These are phyloP conservation scores for Peronospora destructor DNA, from an alignment of 352 stramenopile species.

Conservation along the genomic window DNA sequence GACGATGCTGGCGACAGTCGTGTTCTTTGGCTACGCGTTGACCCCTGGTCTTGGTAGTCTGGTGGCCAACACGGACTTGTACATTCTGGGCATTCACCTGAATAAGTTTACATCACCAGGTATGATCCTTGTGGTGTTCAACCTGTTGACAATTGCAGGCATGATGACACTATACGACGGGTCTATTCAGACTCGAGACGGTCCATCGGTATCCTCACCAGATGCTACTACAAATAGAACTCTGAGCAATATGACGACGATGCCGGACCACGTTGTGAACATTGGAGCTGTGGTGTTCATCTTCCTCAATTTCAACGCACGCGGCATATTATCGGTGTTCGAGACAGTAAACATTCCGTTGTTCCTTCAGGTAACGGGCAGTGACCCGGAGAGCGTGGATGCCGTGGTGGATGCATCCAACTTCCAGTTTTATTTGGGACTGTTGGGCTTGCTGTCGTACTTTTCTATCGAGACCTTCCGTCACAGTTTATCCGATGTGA, in stretches of 20 bases:
- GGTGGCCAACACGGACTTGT: constrained; percentile 44
- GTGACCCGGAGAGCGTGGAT: constrained; percentile 37
- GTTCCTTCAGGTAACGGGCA: constrained; percentile 54
- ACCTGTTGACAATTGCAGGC: constrained; percentile 43
- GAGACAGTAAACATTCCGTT: constrained; percentile 74
- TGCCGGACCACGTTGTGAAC: constrained; percentile 52
- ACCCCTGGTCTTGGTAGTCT: constrained; percentile 57
- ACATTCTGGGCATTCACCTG: constrained; percentile 46
- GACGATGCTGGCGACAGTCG: constrained; percentile 60
- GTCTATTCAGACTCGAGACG: constrained; percentile 38
- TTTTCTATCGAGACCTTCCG: constrained; percentile 68
- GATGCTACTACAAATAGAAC: constrained; percentile 27
- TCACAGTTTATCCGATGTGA: constrained; percentile 47
- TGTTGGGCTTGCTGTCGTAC: constrained; percentile 63
- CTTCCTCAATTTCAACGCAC: constrained; percentile 64
- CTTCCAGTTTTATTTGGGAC: constrained; percentile 69
- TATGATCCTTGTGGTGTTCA: constrained; percentile 49
- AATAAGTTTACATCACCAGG: constrained; percentile 63
- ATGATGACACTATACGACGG: constrained; percentile 60
- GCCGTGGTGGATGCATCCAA: constrained; percentile 56
- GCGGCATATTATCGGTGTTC: constrained; percentile 67
- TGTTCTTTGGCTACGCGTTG: constrained; percentile 64
- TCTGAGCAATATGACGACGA: constrained; percentile 35
- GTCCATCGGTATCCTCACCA: constrained; percentile 31
- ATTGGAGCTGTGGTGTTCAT: constrained; percentile 63